Base-by-base conservation (phyloP, 805 yeast species). In the Priceomyces medius region DNA sequence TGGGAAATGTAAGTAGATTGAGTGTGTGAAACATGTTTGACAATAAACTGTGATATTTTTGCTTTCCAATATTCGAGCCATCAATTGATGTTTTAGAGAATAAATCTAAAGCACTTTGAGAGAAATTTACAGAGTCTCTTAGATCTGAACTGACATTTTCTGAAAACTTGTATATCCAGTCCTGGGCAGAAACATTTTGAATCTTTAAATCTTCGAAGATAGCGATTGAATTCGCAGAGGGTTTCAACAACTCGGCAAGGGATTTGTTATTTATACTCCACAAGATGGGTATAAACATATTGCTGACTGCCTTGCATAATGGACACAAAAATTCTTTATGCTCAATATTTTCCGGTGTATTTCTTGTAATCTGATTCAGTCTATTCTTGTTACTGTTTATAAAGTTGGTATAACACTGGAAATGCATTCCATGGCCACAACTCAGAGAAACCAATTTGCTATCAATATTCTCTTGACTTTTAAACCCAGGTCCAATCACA, bases 361-460 rank as follows among this genome's bases (percentile, higher is more conserved):
- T 87, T 55, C 95, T 73, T 0, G 96, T 86, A 24, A 89, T 79
- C 55, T 88, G 95, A 13, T 74, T 79, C 50, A 77, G 80, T 12
- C 83, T 73, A 5, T 72, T 62, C 38, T 77, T 67, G 32, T 75
- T 71, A n/a, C 82, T 75, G 23, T 71, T 68, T 54, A 84, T 60
- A 54, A 80, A 86, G 43, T 80, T 80, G 40, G 78, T 61, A 53
- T 83, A 84, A 57, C 99, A 91, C 13, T 77, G 71, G 46, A 77
- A 80, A 60, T 91, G 99, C 82, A 91, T 84, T 2, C 96, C 95
- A 63, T 91, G 99, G 1, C 97, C 95, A 67, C 99, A 91, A 38
- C 95, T 83, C 45, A 80, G 76, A 3, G 83, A 70, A 1, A 85
- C 74, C 6, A 76, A 58, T 42, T 72, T 70, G 35, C 66, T 65